Evolutionary conservation across 2,329 filamentous ascomycete genomes (phyloP).

Genomic region (Coleophoma crateriformis): DNA sequence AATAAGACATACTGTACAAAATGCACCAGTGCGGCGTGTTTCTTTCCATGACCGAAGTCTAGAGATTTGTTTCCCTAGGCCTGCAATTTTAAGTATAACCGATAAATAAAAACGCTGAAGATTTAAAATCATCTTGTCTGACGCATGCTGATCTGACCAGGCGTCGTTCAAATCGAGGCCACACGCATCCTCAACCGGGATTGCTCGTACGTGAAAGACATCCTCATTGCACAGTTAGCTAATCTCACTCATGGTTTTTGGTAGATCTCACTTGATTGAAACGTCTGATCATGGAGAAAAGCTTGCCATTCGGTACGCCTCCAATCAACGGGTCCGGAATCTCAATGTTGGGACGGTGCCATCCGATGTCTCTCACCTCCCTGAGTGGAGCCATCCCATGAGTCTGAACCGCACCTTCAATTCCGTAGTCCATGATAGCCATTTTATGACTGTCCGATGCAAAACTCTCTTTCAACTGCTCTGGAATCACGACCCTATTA

Average conservation of each 20-base stretch:
- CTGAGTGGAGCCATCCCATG: too few relatives aligned
- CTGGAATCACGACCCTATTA: too few relatives aligned
- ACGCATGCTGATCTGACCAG: conserved; percentile 11
- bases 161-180: conserved; percentile 13
- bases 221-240: conserved; percentile 12
- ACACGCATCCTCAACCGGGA: conserved; percentile 4
- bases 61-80: conserved; percentile 13
- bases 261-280: conserved; percentile 15
- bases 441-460: too few relatives aligned
- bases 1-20: conserved; percentile 4
- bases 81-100: conserved; percentile 6
- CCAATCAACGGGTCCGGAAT: neutral
- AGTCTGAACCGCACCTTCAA: too few relatives aligned
- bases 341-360: too few relatives aligned
- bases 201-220: neutral
- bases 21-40: conserved; percentile 10
- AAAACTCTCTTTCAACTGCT: too few relatives aligned
- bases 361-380: too few relatives aligned
- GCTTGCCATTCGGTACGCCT: neutral
- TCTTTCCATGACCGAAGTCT: conserved; percentile 16
- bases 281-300: conserved; percentile 11
- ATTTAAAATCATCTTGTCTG: conserved; percentile 12
- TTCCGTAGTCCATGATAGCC: too few relatives aligned
- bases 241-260: conserved; percentile 11
- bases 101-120: conserved; percentile 13